Evolutionary conservation across 2,329 filamentous ascomycete genomes (phyloP).

Genomic region (Dothideomycetes sp.): DNA sequence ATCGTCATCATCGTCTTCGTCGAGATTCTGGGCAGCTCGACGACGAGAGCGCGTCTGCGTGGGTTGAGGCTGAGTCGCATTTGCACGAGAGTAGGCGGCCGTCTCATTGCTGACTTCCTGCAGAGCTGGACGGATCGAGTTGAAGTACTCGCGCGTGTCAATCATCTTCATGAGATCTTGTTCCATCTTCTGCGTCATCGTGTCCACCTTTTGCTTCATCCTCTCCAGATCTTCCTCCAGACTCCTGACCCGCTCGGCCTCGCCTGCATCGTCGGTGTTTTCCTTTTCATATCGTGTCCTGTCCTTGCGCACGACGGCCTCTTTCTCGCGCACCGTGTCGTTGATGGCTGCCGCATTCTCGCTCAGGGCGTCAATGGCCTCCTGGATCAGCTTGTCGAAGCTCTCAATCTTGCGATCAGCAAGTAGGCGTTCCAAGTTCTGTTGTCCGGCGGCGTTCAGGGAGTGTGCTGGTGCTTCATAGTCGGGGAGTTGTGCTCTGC

Average conservation of each 20-base stretch:
- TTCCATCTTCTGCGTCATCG: conserved; percentile 46
- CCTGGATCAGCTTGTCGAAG: conserved; percentile 37
- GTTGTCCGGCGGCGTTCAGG: conserved; percentile 36
- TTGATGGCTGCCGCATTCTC: conserved; percentile 43
- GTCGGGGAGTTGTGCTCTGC: conserved; percentile 28
- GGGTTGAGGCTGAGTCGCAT: conserved; percentile 24
- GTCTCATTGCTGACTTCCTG: conserved; percentile 28
- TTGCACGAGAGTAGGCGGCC: conserved; percentile 17
- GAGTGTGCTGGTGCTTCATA: conserved; percentile 45
- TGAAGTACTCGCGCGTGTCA: conserved; percentile 41
- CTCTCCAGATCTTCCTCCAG: conserved; percentile 30
- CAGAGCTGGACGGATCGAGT: conserved; percentile 33
- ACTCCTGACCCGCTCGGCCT: conserved; percentile 25
- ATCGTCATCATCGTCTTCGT: conserved; percentile 17
- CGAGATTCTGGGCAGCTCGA: conserved; percentile 16
- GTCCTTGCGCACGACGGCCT: conserved; percentile 16
- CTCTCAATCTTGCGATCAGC: conserved; percentile 29
- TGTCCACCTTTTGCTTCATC: conserved; percentile 33
- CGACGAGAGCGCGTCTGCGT: conserved; percentile 25
- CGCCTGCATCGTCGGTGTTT: conserved; percentile 20
- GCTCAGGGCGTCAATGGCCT: conserved; percentile 36
- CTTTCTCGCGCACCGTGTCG: conserved; percentile 36
- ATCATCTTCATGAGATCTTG: conserved; percentile 46
- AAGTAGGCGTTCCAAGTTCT: conserved; percentile 34
- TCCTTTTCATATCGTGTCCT: conserved; percentile 13